Conservation (phyloP, 768 basidiomycete species). For the Xerocomus potaroensis region DNA sequence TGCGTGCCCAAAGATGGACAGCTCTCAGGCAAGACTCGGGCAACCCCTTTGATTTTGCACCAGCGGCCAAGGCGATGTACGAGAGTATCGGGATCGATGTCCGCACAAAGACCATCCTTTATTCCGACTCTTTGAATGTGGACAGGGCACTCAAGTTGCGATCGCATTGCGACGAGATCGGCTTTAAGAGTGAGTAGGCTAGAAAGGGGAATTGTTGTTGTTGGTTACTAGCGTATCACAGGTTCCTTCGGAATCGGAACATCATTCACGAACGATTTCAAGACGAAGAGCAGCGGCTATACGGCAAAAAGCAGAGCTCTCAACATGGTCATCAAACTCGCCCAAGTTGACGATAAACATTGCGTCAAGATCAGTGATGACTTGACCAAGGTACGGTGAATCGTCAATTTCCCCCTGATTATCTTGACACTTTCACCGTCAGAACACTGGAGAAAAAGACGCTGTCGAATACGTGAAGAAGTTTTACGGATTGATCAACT, state of each 20-base stretch:
- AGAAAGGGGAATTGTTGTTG: too few relatives aligned
- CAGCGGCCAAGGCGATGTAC: slow-evolving; percentile 69
- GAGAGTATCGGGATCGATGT: slow-evolving; percentile 64
- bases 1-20: slow-evolving; percentile 67
- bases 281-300: slow-evolving; percentile 37
- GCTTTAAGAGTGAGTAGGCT: slow-evolving; percentile 50
- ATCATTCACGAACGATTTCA: slow-evolving; percentile 86
- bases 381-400: slow-evolving; percentile 57
- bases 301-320: slow-evolving; percentile 70
- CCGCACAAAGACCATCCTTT: slow-evolving; percentile 67
- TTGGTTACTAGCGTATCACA: slow-evolving; percentile 26
- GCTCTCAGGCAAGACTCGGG: slow-evolving; percentile 93
- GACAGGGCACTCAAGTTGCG: slow-evolving; percentile 68
- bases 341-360: slow-evolving; percentile 62
- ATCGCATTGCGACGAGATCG: slow-evolving; percentile 67
- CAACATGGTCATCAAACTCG: slow-evolving; percentile 95
- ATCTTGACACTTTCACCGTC: not conserved
- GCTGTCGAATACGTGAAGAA: slow-evolving; percentile 57
- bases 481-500: slow-evolving; percentile 9
- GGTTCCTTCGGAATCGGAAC: slow-evolving; percentile 95
- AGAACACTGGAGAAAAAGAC: slow-evolving; percentile 68
- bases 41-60: slow-evolving; percentile 79
- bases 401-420: not conserved
- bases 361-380: slow-evolving; percentile 97
- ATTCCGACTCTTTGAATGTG: slow-evolving; percentile 75